Evolutionary conservation across 176 grass and related monocot genomes (phyloP).

Genomic region (Canna indica): DNA sequence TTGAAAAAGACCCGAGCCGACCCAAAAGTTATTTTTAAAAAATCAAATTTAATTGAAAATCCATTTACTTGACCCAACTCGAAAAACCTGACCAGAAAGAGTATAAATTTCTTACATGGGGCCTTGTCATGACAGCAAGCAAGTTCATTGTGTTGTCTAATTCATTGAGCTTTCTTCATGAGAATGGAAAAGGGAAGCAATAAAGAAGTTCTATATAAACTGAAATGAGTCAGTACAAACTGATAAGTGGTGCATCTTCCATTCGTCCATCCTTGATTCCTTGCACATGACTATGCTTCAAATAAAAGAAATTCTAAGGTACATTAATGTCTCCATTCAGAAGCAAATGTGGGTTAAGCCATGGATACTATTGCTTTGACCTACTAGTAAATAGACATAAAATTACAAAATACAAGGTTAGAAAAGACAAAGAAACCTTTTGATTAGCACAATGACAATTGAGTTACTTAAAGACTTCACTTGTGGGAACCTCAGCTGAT

Average conservation of each 20-base stretch:
- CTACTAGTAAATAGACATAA: background rate
- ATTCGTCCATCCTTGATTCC: no score
- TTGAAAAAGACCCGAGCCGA: no score
- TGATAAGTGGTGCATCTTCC: background rate
- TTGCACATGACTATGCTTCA: background rate
- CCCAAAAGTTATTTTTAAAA: no score
- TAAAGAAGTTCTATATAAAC: background rate
- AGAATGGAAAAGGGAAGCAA: background rate
- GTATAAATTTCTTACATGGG: no score
- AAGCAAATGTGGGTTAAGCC: background rate
- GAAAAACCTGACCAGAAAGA: no score
- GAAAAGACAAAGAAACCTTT: slow-evolving; percentile 35
- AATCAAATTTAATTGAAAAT: no score
- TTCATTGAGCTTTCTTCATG: background rate
- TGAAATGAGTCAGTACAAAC: background rate
- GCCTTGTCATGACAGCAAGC: no score
- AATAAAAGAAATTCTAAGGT: background rate
- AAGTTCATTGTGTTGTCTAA: no score
- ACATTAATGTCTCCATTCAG: background rate
- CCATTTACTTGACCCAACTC: no score
- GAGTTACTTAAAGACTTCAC: slow-evolving; percentile 80
- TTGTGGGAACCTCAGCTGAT: slow-evolving; percentile 79
- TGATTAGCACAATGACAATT: slow-evolving; percentile 78
- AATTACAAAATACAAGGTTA: background rate
- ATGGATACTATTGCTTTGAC: background rate